Percentiles rank a stretch among this genome's conserved stretches.
phyloP scores from a whole-genome alignment of 2,329 filamentous ascomycete genomes.

The Cladosporium sp. region DNA sequence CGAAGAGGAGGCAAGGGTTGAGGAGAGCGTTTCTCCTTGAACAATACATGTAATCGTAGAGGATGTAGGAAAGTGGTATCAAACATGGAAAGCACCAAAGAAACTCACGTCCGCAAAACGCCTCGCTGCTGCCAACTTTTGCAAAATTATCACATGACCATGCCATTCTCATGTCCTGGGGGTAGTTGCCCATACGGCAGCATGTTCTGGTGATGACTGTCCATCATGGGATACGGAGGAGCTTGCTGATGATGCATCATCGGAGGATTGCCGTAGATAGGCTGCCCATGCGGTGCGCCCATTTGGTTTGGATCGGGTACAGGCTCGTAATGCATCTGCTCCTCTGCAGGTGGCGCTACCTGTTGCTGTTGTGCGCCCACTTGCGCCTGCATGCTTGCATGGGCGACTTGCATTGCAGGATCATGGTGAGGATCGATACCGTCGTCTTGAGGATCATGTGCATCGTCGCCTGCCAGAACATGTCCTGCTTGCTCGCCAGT shows the following conservation, averaged over 20 bases:
- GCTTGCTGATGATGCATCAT: slow-evolving; percentile 22
- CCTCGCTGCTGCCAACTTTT: background rate
- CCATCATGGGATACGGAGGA: slow-evolving; percentile 25
- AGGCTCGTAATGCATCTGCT: slow-evolving; percentile 28
- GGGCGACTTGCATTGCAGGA: slow-evolving; percentile 11
- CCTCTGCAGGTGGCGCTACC: slow-evolving; percentile 16
- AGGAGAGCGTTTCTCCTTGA: too few relatives aligned
- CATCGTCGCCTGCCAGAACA: slow-evolving; percentile 6
- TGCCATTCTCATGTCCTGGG: slow-evolving; percentile 18
- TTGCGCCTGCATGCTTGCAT: slow-evolving; percentile 7
- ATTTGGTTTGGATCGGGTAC: slow-evolving; percentile 13
- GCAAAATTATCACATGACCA: slow-evolving; percentile 20
- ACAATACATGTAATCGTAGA: background rate
- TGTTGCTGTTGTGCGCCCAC: slow-evolving; percentile 2
- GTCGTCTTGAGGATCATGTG: background rate
- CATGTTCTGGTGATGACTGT: slow-evolving; percentile 20
- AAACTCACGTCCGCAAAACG: background rate
- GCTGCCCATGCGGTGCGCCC: slow-evolving; percentile 18
- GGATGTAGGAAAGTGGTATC: slow-evolving; percentile 2
- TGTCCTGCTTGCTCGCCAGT: slow-evolving; percentile 30
- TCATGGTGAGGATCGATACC: slow-evolving; percentile 10
- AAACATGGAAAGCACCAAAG: background rate
- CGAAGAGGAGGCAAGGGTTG: background rate
- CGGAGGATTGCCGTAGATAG: slow-evolving; percentile 19
- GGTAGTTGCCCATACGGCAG: slow-evolving; percentile 25